phyloP scores from a whole-genome alignment of 441 rosid species.

The Raphanus hybrid region DNA sequence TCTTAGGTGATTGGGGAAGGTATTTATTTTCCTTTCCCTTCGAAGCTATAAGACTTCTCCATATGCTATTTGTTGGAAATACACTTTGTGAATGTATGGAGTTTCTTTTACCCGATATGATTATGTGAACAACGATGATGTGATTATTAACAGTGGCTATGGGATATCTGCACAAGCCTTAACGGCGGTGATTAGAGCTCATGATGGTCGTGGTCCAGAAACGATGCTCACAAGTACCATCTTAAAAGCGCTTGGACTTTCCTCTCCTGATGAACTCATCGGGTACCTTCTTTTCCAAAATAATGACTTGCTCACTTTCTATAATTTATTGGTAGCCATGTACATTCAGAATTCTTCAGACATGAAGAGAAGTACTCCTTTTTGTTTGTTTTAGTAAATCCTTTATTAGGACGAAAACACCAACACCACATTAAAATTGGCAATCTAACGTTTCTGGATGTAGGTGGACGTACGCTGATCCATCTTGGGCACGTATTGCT shows the following conservation, averaged over 20 bases:
- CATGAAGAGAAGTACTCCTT: background rate
- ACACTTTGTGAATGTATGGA: background rate
- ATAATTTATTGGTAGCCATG: slow-evolving; percentile 9
- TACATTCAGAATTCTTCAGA: slow-evolving; percentile 13
- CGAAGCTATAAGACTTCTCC: slow-evolving; percentile 14
- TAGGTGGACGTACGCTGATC: slow-evolving; percentile 50
- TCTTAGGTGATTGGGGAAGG: slow-evolving; percentile 99
- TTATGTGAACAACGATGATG: slow-evolving; percentile 6
- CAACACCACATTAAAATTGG: background rate
- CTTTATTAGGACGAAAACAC: too few species aligned
- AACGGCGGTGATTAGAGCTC: slow-evolving; percentile 84
- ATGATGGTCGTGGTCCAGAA: slow-evolving; percentile 92
- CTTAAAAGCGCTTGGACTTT: slow-evolving; percentile 67
- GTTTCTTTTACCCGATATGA: background rate
- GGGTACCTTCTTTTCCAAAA: slow-evolving; percentile 56
- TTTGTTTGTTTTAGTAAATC: background rate
- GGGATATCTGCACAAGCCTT: slow-evolving; percentile 96
- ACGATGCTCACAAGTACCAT: slow-evolving; percentile 75
- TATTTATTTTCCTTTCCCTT: slow-evolving; percentile 3
- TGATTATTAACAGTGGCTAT: slow-evolving; percentile 84
- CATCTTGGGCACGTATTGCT: slow-evolving; percentile 48
- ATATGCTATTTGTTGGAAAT: slow-evolving; percentile 8
- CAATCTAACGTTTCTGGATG: slow-evolving; percentile 21
- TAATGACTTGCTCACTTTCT: background rate
- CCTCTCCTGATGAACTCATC: slow-evolving; percentile 89